These are phyloP conservation scores for Yarrowia sp. DNA, from an alignment of 805 yeast species.

Conservation along the genomic window DNA sequence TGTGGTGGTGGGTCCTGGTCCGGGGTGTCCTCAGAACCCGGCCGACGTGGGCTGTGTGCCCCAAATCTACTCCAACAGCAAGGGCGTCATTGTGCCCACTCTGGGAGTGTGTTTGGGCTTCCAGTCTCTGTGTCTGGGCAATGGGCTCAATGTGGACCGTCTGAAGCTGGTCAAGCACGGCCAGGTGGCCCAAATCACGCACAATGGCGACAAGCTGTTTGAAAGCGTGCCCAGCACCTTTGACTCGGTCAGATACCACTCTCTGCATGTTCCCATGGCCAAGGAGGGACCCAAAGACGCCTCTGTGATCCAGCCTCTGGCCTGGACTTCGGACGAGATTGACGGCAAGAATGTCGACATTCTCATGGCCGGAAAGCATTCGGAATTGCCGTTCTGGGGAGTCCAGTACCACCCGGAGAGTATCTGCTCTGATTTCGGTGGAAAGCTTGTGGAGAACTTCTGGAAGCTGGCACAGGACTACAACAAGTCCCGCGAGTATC, in stretches of 20 bases:
- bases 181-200: constrained; percentile 65
- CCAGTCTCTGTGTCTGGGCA: constrained; percentile 74
- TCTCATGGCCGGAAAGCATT: constrained; percentile 82
- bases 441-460: constrained; percentile 65
- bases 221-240: constrained; percentile 55
- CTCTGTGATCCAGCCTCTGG: constrained; percentile 52
- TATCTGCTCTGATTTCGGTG: constrained; percentile 78
- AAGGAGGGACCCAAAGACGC: neutral
- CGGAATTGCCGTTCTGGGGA: constrained; percentile 74
- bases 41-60: constrained; percentile 78
- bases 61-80: constrained; percentile 55
- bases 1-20: constrained; percentile 94
- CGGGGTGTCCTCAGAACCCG: constrained; percentile 78
- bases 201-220: constrained; percentile 53
- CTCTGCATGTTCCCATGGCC: constrained; percentile 61
- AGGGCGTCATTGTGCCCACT: constrained; percentile 61
- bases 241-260: constrained; percentile 86
- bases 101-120: constrained; percentile 94
- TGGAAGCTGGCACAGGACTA: constrained; percentile 56
- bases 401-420: constrained; percentile 99
- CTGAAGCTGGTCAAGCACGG: constrained; percentile 80
- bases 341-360: constrained; percentile 48
- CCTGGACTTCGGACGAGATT: constrained; percentile 60
- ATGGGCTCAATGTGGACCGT: constrained; percentile 63
- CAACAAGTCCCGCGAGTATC: constrained; percentile 38